phyloP scores from a whole-genome alignment of 768 basidiomycete genomes.

The Tricholoma saponaceum region DNA sequence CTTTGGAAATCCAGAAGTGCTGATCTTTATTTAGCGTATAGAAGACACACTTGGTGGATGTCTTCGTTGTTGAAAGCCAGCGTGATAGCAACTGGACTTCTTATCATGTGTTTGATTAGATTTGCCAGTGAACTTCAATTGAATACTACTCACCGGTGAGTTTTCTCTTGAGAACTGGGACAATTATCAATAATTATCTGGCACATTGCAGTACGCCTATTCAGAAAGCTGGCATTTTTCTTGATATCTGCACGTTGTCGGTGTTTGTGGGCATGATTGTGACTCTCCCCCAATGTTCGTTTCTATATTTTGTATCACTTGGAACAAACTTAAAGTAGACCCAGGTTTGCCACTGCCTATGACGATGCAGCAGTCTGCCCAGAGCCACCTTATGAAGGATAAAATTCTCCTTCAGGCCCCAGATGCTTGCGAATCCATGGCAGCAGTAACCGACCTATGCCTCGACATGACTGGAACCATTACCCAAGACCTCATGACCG shows the following conservation, averaged over 20 bases:
- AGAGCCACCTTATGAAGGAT: not conserved
- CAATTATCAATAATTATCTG: not conserved
- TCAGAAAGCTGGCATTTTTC: not conserved
- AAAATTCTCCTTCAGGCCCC: not conserved
- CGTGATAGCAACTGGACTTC: not conserved
- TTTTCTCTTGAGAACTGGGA: not conserved
- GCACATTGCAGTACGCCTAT: not conserved
- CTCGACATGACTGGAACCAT: slow-evolving; percentile 78
- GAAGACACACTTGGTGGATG: not conserved
- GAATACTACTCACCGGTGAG: not conserved
- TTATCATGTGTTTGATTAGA: not conserved
- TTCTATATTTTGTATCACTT: not conserved
- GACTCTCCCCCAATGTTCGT: not conserved
- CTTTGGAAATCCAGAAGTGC: not conserved
- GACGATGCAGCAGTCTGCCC: not conserved
- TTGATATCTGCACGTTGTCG: not conserved
- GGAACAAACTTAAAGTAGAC: not conserved
- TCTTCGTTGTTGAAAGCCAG: not conserved
- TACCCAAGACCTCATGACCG: slow-evolving; percentile 76
- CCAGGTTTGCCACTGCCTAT: not conserved
- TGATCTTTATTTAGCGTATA: not conserved
- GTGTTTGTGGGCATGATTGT: not conserved
- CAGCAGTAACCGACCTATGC: slow-evolving; percentile 32
- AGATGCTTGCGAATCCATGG: not conserved
- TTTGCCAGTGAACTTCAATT: not conserved